Evolutionary conservation across 108 stramenopile species (phyloP), one percentile per base, ranked within the genome.

Genomic region (Pseudonitzschia delicatissima): DNA sequence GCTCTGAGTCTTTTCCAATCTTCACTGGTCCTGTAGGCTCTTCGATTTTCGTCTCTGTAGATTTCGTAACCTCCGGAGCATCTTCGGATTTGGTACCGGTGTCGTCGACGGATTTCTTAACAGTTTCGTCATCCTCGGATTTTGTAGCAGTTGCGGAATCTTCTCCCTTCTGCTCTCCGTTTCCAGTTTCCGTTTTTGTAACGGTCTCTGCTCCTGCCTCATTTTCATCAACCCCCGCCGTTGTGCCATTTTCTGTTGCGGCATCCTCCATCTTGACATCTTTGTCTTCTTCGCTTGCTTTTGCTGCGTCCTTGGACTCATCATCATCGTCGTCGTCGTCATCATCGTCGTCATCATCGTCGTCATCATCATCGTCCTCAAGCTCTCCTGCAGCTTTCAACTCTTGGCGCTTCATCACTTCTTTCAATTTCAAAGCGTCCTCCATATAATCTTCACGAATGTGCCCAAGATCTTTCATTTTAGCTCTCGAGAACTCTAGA

Each of bases 391-490:
- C 79, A 40, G 76, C 87, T 44, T 78, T 80, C 62, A 66, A 49
- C 58, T 76, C 76, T 66, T 85, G 76, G 2, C 72, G 81, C 50
- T 87, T 87, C 64, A 89, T 73, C 23, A 91, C 84, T 69, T 89
- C 90, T 57, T 91, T 94, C 34, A 90, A 59, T 31, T 57, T 69
- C 11, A 88, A 64, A 20, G 90, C 88, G 44, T 85, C 88, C 23
- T 79, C 76, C 85, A 91, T 94, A 62, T 91, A 91, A n/a, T 83
- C 79, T 62, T 89, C 86, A 36, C 83, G 81, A 27, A 74, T 64
- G 42, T 76, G 76, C 6, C 70, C 70, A 20, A 87, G 53, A 32
- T 77, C 64, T 53, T 89, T 87, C 63, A 81, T 86, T 40, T 82
- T 63, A 36, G 74, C 70, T 49, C 52, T 69, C 6, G 78, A 66